Percentiles rank a stretch among this genome's conserved stretches.
These are phyloP conservation scores for Arthrobotrys sphaeroides DNA, from an alignment of 2,329 filamentous ascomycete species.

Conservation along the genomic window DNA sequence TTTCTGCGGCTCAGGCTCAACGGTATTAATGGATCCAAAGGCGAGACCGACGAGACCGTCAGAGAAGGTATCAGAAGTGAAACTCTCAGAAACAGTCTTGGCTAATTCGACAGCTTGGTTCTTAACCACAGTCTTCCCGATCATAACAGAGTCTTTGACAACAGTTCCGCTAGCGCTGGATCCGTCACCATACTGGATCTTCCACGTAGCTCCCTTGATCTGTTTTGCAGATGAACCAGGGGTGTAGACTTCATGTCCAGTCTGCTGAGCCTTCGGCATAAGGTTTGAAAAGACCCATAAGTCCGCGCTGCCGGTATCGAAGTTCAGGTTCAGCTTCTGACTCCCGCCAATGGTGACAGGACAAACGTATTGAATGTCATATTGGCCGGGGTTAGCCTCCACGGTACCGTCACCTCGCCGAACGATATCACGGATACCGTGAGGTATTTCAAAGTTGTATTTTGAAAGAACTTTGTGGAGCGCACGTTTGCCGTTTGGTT, in stretches of 20 bases:
- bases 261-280: constrained; percentile 65
- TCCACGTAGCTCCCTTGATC: constrained; percentile 62
- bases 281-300: constrained; percentile 76
- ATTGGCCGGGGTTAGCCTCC: constrained; percentile 63
- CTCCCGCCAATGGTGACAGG: constrained; percentile 71
- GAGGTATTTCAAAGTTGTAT: constrained; percentile 30
- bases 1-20: constrained; percentile 71
- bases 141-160: constrained; percentile 71
- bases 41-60: constrained; percentile 77
- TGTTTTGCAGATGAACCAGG: constrained; percentile 63
- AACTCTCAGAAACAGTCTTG: constrained; percentile 66
- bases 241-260: constrained; percentile 70
- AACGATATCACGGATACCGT: constrained; percentile 16
- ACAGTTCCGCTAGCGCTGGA: constrained; percentile 72
- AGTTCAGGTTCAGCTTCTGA: constrained; percentile 72
- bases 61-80: constrained; percentile 59
- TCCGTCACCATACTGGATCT: constrained; percentile 64
- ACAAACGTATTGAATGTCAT: constrained; percentile 70
- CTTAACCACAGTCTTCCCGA: constrained; percentile 70
- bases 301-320: constrained; percentile 76
- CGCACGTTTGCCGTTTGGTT: constrained; percentile 35
- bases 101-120: constrained; percentile 74
- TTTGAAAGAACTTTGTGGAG: constrained; percentile 36
- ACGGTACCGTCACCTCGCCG: constrained; percentile 60
- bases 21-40: constrained; percentile 71